phyloP scores from a whole-genome alignment of 768 basidiomycete genomes.

The Hygrophorus pudorinus region DNA sequence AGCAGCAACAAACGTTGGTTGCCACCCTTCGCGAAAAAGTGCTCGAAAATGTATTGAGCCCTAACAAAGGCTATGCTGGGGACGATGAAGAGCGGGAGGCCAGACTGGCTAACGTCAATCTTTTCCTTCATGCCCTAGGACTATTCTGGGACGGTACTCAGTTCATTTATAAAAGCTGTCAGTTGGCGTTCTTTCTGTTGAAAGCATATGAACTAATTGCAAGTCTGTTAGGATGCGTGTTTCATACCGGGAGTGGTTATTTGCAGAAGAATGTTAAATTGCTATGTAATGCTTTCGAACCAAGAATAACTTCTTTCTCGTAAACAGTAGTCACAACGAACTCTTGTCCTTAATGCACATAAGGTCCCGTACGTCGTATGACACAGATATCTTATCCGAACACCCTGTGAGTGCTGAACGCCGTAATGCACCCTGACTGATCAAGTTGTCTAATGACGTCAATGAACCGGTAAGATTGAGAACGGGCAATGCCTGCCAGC shows the following conservation, averaged over 20 bases:
- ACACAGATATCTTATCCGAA: slow-evolving; percentile 4
- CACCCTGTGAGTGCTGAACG: slow-evolving; percentile 27
- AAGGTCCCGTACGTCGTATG: slow-evolving; percentile 17
- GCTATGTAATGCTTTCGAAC: too few species aligned
- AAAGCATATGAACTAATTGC: too few species aligned
- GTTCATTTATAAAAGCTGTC: slow-evolving; percentile 14
- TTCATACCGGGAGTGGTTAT: too few species aligned
- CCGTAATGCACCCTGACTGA: slow-evolving; percentile 23
- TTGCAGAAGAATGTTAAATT: too few species aligned
- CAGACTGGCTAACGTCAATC: slow-evolving; percentile 87
- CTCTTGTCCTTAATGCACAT: slow-evolving; percentile 15
- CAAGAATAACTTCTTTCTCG: slow-evolving; percentile 1
- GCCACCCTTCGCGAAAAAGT: slow-evolving; percentile 85
- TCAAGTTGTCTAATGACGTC: slow-evolving; percentile 23
- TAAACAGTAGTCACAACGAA: background rate
- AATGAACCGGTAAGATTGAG: slow-evolving; percentile 56
- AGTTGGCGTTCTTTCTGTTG: background rate
- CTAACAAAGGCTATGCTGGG: slow-evolving; percentile 62
- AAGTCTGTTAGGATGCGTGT: too few species aligned
- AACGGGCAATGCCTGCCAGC: slow-evolving; percentile 48
- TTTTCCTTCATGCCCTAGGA: slow-evolving; percentile 77
- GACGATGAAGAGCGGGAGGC: slow-evolving; percentile 66
- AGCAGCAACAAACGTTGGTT: slow-evolving; percentile 87
- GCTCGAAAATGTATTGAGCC: slow-evolving; percentile 77
- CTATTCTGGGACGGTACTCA: slow-evolving; percentile 15